phyloP scores from a whole-genome alignment of 2,329 filamentous ascomycete species.

The Beauveria bassiana region DNA sequence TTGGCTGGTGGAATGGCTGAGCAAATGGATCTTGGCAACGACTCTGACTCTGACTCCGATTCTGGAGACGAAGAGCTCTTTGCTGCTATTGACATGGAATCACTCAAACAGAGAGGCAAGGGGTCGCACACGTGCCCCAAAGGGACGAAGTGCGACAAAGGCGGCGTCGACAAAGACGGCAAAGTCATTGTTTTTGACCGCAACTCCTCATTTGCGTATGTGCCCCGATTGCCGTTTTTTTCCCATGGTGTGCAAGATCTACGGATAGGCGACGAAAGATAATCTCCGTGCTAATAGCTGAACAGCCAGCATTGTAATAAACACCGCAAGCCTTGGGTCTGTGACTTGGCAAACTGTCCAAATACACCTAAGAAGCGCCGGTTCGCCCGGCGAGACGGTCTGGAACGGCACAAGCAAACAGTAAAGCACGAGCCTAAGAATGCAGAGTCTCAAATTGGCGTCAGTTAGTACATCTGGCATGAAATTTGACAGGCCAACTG shows the following conservation, averaged over 20 bases:
- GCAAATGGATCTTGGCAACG: slow-evolving; percentile 3
- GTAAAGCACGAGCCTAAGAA: slow-evolving; percentile 27
- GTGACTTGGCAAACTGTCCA: slow-evolving; percentile 30
- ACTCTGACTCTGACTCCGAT: slow-evolving; percentile 24
- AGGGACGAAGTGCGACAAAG: slow-evolving; percentile 29
- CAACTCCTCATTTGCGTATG: slow-evolving; percentile 34
- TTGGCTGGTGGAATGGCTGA: not conserved
- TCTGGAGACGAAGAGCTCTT: slow-evolving; percentile 28
- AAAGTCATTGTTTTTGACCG: slow-evolving; percentile 31
- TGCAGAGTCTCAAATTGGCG: not conserved
- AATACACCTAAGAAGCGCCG: slow-evolving; percentile 34
- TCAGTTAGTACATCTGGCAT: not conserved
- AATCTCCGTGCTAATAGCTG: not conserved
- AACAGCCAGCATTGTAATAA: slow-evolving; percentile 36
- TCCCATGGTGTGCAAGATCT: not conserved
- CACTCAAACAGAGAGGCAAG: slow-evolving; percentile 32
- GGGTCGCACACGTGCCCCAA: slow-evolving; percentile 31
- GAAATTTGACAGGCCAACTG: not conserved
- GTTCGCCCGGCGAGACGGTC: slow-evolving; percentile 33
- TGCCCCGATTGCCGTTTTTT: not conserved
- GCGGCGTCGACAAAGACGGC: slow-evolving; percentile 32
- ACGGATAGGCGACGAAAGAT: not conserved
- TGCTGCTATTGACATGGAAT: slow-evolving; percentile 30
- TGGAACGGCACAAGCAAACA: slow-evolving; percentile 33
- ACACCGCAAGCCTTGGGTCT: slow-evolving; percentile 34